phyloP scores from a whole-genome alignment of 1,139 yeast genomes.

The Scheffersomyces segobiensis region DNA sequence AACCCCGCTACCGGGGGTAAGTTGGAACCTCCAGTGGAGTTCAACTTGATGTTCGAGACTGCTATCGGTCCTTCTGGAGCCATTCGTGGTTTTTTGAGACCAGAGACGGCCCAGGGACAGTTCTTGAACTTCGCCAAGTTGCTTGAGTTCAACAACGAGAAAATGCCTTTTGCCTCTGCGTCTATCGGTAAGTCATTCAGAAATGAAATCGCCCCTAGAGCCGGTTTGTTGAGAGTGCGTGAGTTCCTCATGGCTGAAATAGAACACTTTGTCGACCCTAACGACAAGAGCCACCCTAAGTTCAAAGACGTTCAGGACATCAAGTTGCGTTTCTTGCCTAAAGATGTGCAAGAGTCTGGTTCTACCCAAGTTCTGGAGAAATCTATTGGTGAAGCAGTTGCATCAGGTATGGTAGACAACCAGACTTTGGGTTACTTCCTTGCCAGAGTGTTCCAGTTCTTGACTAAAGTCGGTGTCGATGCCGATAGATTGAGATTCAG shows the following conservation, averaged over 20 bases:
- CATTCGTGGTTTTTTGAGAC: conserved; percentile 92
- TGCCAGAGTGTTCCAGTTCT: conserved; percentile 86
- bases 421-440: conserved; percentile 96
- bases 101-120: conserved; percentile 99
- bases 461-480: conserved; percentile 89
- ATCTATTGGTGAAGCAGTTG: conserved; percentile 89
- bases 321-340: conserved; percentile 77
- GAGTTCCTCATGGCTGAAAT: conserved; percentile 99
- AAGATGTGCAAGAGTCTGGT: conserved; percentile 84
- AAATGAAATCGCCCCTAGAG: conserved; percentile 97
- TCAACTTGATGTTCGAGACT: conserved; percentile 98
- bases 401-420: conserved; percentile 86
- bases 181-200: conserved; percentile 98
- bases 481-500: conserved; percentile 85
- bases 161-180: conserved; percentile 99
- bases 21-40: conserved; percentile 88
- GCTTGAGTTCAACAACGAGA: conserved; percentile 90
- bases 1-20: conserved; percentile 90
- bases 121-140: conserved; percentile 92
- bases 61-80: conserved; percentile 99
- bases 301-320: conserved; percentile 76
- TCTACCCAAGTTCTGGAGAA: conserved; percentile 63
- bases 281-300: conserved; percentile 76
- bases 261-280: conserved; percentile 97
- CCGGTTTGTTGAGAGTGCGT: conserved; percentile 96